Percentiles rank a stretch among this genome's conserved stretches.
Conservation (phyloP, 371 early-diverging fungal species). For the Dinochytrium kinnereticum region DNA sequence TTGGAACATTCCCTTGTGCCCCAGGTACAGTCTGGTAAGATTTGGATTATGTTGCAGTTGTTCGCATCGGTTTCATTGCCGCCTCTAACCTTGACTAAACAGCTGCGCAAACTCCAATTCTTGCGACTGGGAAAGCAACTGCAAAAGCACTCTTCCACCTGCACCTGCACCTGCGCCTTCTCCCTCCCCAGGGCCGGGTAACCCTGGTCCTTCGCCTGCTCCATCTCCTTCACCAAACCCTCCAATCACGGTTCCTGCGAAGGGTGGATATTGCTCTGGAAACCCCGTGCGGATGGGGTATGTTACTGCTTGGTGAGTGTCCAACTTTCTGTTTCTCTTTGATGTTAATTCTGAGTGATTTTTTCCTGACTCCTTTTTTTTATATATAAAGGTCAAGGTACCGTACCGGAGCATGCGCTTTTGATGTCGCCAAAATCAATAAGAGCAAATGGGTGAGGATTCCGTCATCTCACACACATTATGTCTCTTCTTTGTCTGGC, state of each 20-base stretch:
- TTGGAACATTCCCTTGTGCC: not conserved
- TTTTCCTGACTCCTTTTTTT: not conserved
- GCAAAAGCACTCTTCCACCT: not conserved
- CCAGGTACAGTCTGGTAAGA: not conserved
- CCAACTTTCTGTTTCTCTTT: too few relatives aligned
- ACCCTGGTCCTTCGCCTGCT: too few relatives aligned
- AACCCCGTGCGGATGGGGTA: constrained; percentile 23
- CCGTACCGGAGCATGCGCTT: constrained; percentile 1
- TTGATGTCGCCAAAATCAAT: constrained; percentile 3
- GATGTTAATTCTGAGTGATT: too few relatives aligned
- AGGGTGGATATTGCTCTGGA: not conserved
- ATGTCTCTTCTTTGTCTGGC: not conserved
- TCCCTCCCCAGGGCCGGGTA: not conserved
- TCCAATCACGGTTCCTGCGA: not conserved
- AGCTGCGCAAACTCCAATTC: not conserved
- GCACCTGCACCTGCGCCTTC: not conserved
- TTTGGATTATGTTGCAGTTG: not conserved
- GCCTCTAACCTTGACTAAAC: not conserved
- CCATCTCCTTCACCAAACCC: not conserved
- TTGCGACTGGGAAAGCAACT: not conserved
- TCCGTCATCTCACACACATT: not conserved
- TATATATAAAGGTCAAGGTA: not conserved
- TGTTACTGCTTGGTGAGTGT: constrained; percentile 18
- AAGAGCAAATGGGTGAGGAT: constrained; percentile 18
- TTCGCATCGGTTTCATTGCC: not conserved